Conservation (phyloP, 2,329 filamentous ascomycete genomes). For the Trichophyton benhamiae region DNA sequence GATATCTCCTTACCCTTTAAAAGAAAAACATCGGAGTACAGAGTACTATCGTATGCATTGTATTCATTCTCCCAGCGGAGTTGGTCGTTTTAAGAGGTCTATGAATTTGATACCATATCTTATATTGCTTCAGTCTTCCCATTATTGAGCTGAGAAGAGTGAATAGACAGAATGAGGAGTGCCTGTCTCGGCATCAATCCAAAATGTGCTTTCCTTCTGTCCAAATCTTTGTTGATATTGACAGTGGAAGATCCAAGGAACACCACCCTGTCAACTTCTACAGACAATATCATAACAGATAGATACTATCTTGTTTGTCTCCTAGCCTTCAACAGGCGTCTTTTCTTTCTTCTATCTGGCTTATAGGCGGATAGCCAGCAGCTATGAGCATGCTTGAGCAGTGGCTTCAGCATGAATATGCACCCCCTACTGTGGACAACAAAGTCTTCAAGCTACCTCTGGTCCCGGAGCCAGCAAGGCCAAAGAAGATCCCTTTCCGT, state of each 20-base stretch:
- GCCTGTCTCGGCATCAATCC: background rate
- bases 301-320: background rate
- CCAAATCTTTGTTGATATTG: background rate
- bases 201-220: background rate
- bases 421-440: background rate
- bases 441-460: conserved; percentile 2
- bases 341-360: background rate
- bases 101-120: background rate
- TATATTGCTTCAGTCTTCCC: background rate
- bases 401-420: conserved; percentile 3
- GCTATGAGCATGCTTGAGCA: background rate
- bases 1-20: background rate
- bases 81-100: too few relatives aligned
- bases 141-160: background rate
- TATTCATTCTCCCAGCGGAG: background rate
- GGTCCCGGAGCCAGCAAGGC: background rate
- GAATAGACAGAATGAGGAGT: background rate
- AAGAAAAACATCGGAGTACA: background rate
- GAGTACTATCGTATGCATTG: background rate
- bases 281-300: background rate
- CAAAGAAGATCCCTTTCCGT: background rate
- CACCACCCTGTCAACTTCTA: background rate
- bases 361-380: background rate
- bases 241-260: background rate
- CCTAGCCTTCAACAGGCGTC: too few relatives aligned